Percentiles rank a stretch among this genome's conserved stretches.
Evolutionary conservation across 768 basidiomycete species (phyloP).

Genomic region (Lentinula raphanica): DNA sequence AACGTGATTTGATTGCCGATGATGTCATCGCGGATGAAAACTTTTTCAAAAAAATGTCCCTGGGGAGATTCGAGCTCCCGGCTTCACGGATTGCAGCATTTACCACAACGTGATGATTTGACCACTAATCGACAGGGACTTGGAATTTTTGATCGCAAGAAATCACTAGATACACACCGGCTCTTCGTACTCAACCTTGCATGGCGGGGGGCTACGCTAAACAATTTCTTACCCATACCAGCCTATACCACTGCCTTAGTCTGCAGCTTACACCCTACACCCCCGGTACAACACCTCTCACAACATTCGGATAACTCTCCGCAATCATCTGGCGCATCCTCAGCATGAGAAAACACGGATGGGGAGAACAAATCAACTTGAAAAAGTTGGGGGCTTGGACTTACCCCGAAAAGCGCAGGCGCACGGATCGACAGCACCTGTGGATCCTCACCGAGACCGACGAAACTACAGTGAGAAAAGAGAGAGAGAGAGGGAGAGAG

Average conservation of each 20-base stretch:
- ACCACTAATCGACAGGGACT: conserved; percentile 8
- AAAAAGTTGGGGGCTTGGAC: too few relatives aligned
- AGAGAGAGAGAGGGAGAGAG: too few relatives aligned
- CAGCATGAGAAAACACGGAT: conserved; percentile 6
- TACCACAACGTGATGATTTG: conserved; percentile 6
- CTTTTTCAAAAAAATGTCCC: conserved; percentile 4
- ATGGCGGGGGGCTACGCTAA: too few relatives aligned
- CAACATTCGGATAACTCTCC: conserved; percentile 63
- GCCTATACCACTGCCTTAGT: too few relatives aligned
- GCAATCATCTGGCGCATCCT: conserved; percentile 50
- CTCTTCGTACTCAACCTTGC: too few relatives aligned
- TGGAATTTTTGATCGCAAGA: background rate
- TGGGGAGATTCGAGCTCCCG: conserved; percentile 8
- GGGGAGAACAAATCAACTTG: too few relatives aligned
- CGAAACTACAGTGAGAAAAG: conserved; percentile 45
- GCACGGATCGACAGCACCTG: conserved; percentile 69
- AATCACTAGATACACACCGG: too few relatives aligned
- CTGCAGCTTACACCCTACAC: too few relatives aligned
- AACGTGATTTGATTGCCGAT: background rate
- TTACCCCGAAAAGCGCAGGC: conserved; percentile 62
- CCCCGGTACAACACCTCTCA: conserved; percentile 50
- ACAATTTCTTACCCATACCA: too few relatives aligned
- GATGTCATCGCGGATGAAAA: too few relatives aligned
- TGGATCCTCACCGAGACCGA: conserved; percentile 82
- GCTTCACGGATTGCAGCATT: background rate